These are phyloP conservation scores for Mesostigma viride DNA, from an alignment of 139 green algal genomes.

Conservation along the genomic window DNA sequence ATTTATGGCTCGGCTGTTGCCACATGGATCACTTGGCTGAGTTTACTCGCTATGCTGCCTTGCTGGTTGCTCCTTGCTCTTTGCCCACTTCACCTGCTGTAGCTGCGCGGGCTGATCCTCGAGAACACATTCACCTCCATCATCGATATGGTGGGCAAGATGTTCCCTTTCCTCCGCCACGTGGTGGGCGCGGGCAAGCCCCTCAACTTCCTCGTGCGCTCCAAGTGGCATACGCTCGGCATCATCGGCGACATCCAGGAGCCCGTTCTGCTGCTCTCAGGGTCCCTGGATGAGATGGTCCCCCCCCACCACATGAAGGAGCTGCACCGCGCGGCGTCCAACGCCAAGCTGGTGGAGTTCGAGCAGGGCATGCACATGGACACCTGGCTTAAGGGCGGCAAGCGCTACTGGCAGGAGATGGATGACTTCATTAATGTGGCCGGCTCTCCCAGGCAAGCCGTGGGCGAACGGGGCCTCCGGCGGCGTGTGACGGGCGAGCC, in stretches of 20 bases:
- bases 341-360: slow-evolving; percentile 22
- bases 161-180: slow-evolving; percentile 31
- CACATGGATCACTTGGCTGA: no score
- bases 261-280: slow-evolving; percentile 12
- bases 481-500: no score
- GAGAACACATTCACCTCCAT: slow-evolving; percentile 47
- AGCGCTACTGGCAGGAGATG: slow-evolving; percentile 26
- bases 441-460: no score
- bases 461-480: no score
- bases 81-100: background rate
- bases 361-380: slow-evolving; percentile 26
- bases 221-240: slow-evolving; percentile 64
- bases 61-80: background rate
- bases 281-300: slow-evolving; percentile 67
- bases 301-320: slow-evolving; percentile 54
- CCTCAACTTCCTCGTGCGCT: slow-evolving; percentile 76
- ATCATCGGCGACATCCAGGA: slow-evolving; percentile 28
- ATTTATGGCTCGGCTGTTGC: no score
- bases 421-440: no score
- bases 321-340: slow-evolving; percentile 34
- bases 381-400: slow-evolving; percentile 27
- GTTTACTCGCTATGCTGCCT: slow-evolving; percentile 1
- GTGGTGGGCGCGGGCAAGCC: slow-evolving; percentile 32
- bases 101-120: slow-evolving; percentile 27
- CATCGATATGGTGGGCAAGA: slow-evolving; percentile 33